phyloP scores from a whole-genome alignment of 352 stramenopile species.

The Sclerospora graminicola region DNA sequence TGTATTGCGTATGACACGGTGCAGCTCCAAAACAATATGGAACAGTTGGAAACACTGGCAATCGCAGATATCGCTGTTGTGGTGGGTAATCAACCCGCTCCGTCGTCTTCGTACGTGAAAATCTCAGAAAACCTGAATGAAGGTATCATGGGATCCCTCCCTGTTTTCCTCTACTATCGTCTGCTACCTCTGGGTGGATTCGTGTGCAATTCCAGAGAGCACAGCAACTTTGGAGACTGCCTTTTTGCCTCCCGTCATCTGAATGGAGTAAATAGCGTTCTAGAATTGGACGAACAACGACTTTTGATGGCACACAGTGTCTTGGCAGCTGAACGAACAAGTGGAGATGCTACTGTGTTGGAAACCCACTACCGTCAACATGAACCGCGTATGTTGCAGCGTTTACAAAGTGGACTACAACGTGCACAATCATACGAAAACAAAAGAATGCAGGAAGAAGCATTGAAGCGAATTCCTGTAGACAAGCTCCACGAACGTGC shows the following conservation, averaged over 20 bases:
- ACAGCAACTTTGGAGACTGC: constrained; percentile 61
- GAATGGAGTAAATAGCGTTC: constrained; percentile 2
- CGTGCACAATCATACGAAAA: constrained; percentile 56
- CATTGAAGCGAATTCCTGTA: constrained; percentile 57
- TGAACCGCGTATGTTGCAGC: constrained; percentile 33
- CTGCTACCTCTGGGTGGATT: constrained; percentile 46
- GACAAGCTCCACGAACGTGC: constrained; percentile 52
- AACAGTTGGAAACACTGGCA: constrained; percentile 29
- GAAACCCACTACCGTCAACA: constrained; percentile 34
- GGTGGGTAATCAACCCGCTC: constrained; percentile 18
- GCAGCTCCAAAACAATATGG: constrained; percentile 14
- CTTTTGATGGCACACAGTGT: constrained; percentile 10
- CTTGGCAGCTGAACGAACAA: constrained; percentile 8
- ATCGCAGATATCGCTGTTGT: constrained; percentile 54
- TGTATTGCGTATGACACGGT: constrained; percentile 26
- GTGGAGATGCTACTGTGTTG: constrained; percentile 25
- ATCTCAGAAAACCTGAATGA: constrained; percentile 49
- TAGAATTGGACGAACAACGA: constrained; percentile 20
- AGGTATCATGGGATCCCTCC: constrained; percentile 11
- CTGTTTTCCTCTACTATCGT: constrained; percentile 51
- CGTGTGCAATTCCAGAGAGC: constrained; percentile 30
- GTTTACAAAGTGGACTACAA: constrained; percentile 36
- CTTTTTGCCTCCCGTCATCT: constrained; percentile 48
- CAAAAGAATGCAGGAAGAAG: constrained; percentile 51
- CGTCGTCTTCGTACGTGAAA: constrained; percentile 34